Conservation (phyloP, 2,329 filamentous ascomycete species). For the Coniochaeta ligniaria region DNA sequence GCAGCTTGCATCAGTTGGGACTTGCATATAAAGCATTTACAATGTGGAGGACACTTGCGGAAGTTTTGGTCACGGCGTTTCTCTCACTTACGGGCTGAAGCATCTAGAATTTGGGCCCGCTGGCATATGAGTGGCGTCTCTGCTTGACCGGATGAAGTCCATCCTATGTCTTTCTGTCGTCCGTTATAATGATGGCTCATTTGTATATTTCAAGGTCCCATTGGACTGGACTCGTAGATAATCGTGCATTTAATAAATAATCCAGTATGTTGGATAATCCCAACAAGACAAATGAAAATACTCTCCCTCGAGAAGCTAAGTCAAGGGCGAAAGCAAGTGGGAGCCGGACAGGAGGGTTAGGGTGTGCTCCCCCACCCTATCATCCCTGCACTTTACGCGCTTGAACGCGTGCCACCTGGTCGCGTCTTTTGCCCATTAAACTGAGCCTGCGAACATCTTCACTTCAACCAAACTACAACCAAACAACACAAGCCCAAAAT, state of each 20-base stretch:
- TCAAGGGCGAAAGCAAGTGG: too few relatives aligned
- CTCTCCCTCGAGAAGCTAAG: too few relatives aligned
- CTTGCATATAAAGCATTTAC: background rate
- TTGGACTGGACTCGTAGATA: background rate
- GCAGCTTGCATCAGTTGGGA: background rate
- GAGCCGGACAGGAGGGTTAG: too few relatives aligned
- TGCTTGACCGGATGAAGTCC: background rate
- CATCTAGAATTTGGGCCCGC: background rate
- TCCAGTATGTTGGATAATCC: too few relatives aligned
- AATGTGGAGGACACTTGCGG: background rate
- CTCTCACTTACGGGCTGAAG: background rate
- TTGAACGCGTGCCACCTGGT: background rate
- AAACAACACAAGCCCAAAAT: background rate
- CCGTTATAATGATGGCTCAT: background rate
- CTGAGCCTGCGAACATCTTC: slow-evolving; percentile 1
- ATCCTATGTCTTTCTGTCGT: background rate
- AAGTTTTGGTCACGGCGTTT: background rate
- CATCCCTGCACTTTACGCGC: slow-evolving; percentile 3
- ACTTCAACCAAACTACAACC: background rate
- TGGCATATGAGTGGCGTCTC: background rate
- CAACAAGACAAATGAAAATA: too few relatives aligned
- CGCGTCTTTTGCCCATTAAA: background rate
- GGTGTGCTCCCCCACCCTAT: too few relatives aligned
- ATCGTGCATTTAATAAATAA: background rate
- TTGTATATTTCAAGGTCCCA: background rate